Evolutionary conservation across 2,329 filamentous ascomycete genomes (phyloP), one percentile per base, ranked within the genome.

Genomic region (Beauveria caledonica): DNA sequence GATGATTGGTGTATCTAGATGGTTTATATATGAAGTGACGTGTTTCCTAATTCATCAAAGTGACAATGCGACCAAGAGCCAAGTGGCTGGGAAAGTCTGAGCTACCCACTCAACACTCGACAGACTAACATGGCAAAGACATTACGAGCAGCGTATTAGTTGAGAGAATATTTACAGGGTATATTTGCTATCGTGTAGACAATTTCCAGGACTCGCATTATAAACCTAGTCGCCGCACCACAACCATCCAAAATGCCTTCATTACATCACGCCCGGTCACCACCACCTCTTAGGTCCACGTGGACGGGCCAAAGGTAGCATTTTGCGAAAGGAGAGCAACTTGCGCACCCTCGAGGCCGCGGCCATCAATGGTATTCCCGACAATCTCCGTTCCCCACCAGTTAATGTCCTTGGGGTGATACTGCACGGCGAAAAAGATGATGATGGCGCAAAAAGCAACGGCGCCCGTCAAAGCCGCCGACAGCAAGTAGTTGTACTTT

Each of bases 401-500:
- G n/a, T 65, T 65, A 50, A 78, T 63, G 3, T 60, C 63, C 21
- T 70, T 67, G 0, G 71, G 71, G 57, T 74, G 70, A 51, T 74
- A 77, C 9, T 71, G 70, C 2, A 77, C 68, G 0, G 74, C 74
- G 58, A 77, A 77, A 64, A 77, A 77, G 63, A 76, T 74, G 59
- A 78, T 65, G 23, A 78, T 67, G 21, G 17, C 51, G 69, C 76
- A 23, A 70, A 72, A 50, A 76, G 76, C 76, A 1, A 78, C 71
- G 2, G 73, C 75, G 2, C 71, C 73, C 17, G 70, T 73, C 39
- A 78, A 64, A 1, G 71, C 74, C 0, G 76, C 74, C 1, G 73
- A 74, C 0, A 78, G 64, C 3, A 77, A 70, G 58, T 77, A 78
- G 65, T 77, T 77, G 67, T 78, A 78, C 68, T 77, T 76, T 50